Evolutionary conservation across 495 filamentous ascomycete genomes (phyloP), one percentile per base, ranked within the genome.

Genomic region (Hypoxylon lienhwacheense): DNA sequence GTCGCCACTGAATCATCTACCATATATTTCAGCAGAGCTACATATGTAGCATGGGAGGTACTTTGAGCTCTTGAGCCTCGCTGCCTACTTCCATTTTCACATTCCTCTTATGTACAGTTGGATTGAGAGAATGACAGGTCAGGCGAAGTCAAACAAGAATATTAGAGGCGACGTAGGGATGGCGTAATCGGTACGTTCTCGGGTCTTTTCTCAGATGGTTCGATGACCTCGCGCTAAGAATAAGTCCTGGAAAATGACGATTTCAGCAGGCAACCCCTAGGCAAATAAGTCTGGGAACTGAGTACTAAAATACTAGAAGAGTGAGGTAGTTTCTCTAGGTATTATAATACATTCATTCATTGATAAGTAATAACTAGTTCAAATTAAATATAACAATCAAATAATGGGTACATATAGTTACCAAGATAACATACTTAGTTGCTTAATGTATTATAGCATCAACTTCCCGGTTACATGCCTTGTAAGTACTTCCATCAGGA

Each of bases 161-260:
- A 37, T 37, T 53, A 35, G 35, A 55, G 21, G 35, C 16, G 34
- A 61, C 19, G 31, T n/a, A 28, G 20, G 21, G 47, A 61, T 61
- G 58, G 58, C 58, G 58, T 61, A 61, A 61, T 61, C 58, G 47
- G 52, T 48, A 56, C 32, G 47, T 44, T 14, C 52, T 61, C 52
- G 58, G 58, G 32, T 55, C 47, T 53, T 56, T 61, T 53, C 22
- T 48, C 2, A 25, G 22, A 32, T 21, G 58, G 51, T 61, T 61
- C 52, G 53, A 52, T 44, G 47, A 40, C 50, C 26, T 43, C 37
- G 41, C 46, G 54, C 54, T 43, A 24, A 41, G 40, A 34, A 22
- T 11, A 21, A 28, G n/a, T 31, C 47, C 47, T 17, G 56, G 44
- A 60, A 53, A 25, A 61, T 56, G 52, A 61, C 58, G 58, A 61